Conservation (phyloP, 176 grass and related monocot genomes). For the Dendrocalamus sinicus region DNA sequence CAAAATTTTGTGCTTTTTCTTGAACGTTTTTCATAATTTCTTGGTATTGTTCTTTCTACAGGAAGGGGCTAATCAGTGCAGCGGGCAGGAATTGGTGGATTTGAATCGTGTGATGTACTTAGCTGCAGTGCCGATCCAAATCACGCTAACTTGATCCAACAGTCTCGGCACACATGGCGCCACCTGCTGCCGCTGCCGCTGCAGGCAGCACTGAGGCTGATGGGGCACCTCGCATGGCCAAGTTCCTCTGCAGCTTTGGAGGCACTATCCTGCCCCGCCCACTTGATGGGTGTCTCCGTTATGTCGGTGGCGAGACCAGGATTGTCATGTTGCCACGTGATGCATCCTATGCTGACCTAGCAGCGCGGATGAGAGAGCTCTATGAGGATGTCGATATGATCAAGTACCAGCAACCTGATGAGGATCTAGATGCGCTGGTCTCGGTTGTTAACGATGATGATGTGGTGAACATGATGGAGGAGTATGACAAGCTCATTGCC, state of each 20-base stretch:
- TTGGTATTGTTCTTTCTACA: conserved; percentile 11
- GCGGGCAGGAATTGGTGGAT: not conserved
- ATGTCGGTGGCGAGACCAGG: conserved; percentile 84
- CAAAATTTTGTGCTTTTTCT: not conserved
- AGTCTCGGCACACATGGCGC: conserved; percentile 33
- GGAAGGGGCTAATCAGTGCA: conserved; percentile 12
- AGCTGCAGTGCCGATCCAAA: conserved; percentile 5
- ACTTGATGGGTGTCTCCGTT: conserved; percentile 72
- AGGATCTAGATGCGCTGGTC: conserved; percentile 90
- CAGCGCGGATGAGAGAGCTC: conserved; percentile 68
- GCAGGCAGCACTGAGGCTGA: conserved; percentile 28
- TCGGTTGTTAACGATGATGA: conserved; percentile 95
- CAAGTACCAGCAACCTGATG: conserved; percentile 97
- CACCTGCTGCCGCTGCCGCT: not conserved
- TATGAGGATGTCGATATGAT: conserved; percentile 77
- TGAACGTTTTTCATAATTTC: not conserved
- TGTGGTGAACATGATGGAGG: conserved; percentile 98
- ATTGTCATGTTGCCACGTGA: conserved; percentile 67
- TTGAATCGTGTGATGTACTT: conserved; percentile 31
- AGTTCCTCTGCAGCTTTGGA: conserved; percentile 94
- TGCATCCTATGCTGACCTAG: conserved; percentile 58
- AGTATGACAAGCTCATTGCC: conserved; percentile 90
- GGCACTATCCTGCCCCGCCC: conserved; percentile 90
- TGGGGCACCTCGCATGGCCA: conserved; percentile 62
- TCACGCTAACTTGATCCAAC: not conserved